Base-by-base conservation (phyloP, 108 stramenopile genomes). In the Cyclotella atomus region DNA sequence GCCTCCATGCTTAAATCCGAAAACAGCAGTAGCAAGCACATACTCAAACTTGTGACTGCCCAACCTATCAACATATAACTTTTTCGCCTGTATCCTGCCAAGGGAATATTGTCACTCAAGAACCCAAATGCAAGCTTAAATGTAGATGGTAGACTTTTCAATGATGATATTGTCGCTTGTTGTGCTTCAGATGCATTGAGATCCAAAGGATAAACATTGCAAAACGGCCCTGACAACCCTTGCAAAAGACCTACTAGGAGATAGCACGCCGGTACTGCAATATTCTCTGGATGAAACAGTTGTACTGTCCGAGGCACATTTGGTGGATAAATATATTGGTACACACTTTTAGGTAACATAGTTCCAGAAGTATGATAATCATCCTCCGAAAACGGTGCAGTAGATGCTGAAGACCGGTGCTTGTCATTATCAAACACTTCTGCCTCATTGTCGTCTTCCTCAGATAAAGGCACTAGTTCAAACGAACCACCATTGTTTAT, bases 51-150 rank as follows among this genome's bases (percentile, higher is more conserved):
- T 1, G 87, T 79, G 23, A 89, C 41, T n/a, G 50, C 53, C 91
- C 93, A 94, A 9, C 91, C 93, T 21, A 88, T 20, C 14, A 89
- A 30, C 93, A 94, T 94, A 76, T 91, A 94, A 4, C 88, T 85
- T 53, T 94, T 94, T 23, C 93, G 79, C 17, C 89, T 71, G 49
- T 87, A 91, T 0, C 93, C 93, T 1, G 62, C 59, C 3, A 94
- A 59, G 14, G 90, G 93, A 3, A 85, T 56, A 64, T 85, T 90
- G 70, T 93, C 91, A 46, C 85, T 86, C 10, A 89, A 53, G 50
- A 93, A 93, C 6, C 91, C 91, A 81, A 93, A 93, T 12, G 77
- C 53, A 12, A 94, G 64, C 60, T 94, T 94, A 79, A 94, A 88
- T 6, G 86, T 75, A 0, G 91, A 82, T 1, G 91, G 91, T 10